Conservation (phyloP, 2,329 filamentous ascomycete species). For the Arthroderma uncinatum region DNA sequence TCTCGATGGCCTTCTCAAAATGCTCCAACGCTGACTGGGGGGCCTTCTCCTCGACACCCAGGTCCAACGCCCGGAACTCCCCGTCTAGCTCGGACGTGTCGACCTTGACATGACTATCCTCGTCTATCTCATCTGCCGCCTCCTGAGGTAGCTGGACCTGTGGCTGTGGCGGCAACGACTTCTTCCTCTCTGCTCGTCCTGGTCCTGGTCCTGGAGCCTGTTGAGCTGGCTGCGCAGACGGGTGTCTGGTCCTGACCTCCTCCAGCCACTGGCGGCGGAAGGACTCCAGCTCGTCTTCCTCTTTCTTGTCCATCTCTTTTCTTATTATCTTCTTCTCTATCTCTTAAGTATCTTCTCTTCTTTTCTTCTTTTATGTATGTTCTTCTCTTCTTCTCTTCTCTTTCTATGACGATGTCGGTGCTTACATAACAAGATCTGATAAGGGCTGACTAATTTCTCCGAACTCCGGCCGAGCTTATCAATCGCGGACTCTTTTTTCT, state of each 20-base stretch:
- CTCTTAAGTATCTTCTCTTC: background rate
- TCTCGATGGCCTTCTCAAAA: conserved; percentile 84
- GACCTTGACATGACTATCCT: conserved; percentile 12
- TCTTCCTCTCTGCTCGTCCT: conserved; percentile 13
- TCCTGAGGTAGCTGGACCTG: conserved; percentile 6
- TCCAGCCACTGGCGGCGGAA: conserved; percentile 80
- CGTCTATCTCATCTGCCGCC: background rate
- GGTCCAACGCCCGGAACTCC: conserved; percentile 27
- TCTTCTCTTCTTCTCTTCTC: background rate
- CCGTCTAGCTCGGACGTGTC: conserved; percentile 23
- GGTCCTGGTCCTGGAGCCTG: conserved; percentile 14
- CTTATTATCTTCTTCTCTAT: background rate
- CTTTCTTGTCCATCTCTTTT: background rate
- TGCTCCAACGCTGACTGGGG: conserved; percentile 76
- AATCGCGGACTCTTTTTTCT: conserved; percentile 7
- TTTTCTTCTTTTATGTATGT: background rate
- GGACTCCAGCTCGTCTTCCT: conserved; percentile 56
- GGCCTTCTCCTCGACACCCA: conserved; percentile 35
- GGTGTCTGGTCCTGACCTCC: conserved; percentile 48
- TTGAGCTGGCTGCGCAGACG: background rate
- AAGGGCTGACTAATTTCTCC: background rate
- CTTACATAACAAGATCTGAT: background rate
- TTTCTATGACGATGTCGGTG: background rate
- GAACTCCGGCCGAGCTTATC: background rate
- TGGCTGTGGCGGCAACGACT: background rate